Conservation (phyloP, 2,329 filamentous ascomycete genomes). For the Fusarium lyarnte region DNA sequence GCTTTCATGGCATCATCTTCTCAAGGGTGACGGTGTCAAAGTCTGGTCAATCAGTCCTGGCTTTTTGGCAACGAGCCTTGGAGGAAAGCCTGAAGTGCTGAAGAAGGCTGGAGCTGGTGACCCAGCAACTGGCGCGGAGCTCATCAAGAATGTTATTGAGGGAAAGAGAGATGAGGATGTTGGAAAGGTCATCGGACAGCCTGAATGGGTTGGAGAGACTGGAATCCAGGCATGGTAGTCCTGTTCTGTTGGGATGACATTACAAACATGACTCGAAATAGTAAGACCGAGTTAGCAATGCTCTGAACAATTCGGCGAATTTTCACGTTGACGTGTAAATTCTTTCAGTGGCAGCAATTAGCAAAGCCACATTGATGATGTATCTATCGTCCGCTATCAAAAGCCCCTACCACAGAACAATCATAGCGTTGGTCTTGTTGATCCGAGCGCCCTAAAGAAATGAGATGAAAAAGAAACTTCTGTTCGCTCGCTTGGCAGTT, state of each 20-base stretch:
- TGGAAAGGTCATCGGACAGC: slow-evolving; percentile 49
- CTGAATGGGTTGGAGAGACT: slow-evolving; percentile 35
- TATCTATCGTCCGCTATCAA: background rate
- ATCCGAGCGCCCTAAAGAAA: slow-evolving; percentile 1
- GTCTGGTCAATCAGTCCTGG: slow-evolving; percentile 60
- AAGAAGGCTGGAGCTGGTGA: slow-evolving; percentile 50
- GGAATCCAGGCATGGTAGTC: slow-evolving; percentile 48
- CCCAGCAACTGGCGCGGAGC: slow-evolving; percentile 48
- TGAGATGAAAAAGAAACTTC: background rate
- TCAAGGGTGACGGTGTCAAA: slow-evolving; percentile 61
- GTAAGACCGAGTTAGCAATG: background rate
- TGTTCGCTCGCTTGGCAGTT: slow-evolving; percentile 11
- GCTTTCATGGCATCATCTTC: slow-evolving; percentile 55
- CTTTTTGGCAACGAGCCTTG: slow-evolving; percentile 58
- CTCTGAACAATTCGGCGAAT: background rate
- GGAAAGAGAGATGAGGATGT: slow-evolving; percentile 54
- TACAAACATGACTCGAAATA: background rate
- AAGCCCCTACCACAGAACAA: background rate
- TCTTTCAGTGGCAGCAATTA: background rate
- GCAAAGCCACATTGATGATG: slow-evolving; percentile 36
- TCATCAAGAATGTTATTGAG: slow-evolving; percentile 53
- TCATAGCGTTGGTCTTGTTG: background rate
- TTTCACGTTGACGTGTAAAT: background rate
- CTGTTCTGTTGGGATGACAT: background rate
- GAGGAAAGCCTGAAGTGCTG: slow-evolving; percentile 44